Evolutionary conservation across 192 early-diverging fungal species (phyloP).

Genomic region (Coemansia sp.): DNA sequence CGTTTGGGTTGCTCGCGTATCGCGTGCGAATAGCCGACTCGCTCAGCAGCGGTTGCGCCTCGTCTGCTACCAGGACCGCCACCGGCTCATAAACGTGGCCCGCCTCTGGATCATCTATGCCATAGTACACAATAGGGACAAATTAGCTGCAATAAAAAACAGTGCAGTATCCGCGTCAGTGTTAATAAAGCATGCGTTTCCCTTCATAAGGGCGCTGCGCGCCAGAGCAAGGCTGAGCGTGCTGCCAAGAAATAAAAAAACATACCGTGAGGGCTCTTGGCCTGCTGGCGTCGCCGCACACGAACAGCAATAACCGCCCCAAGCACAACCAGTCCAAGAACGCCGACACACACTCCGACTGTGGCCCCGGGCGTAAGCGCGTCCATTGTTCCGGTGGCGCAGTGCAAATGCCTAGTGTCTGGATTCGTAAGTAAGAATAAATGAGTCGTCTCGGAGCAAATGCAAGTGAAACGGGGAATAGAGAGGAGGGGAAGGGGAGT

Average conservation of each 20-base stretch:
- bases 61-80: slow-evolving; percentile 1
- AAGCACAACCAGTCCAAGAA: slow-evolving; percentile 5
- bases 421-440: not conserved
- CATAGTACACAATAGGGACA: not conserved
- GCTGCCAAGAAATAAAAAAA: not conserved
- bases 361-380: slow-evolving; percentile 4
- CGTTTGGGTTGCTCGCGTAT: slow-evolving; percentile 31
- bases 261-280: slow-evolving; percentile 17
- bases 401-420: not conserved
- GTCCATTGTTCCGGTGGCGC: not conserved
- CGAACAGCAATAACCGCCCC: not conserved
- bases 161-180: too few relatives aligned
- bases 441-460: not conserved
- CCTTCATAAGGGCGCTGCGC: too few relatives aligned
- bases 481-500: not conserved
- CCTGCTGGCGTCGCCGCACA: slow-evolving; percentile 6
- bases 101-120: not conserved
- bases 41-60: slow-evolving; percentile 42
- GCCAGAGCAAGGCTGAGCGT: too few relatives aligned
- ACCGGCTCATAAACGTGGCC: not conserved
- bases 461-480: slow-evolving; percentile 1
- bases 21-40: slow-evolving; percentile 43
- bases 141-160: too few relatives aligned
- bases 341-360: slow-evolving; percentile 16
- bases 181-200: too few relatives aligned